Conservation (phyloP, 1,284 basidiomycete genomes). For the Austropuccinia psidii region DNA sequence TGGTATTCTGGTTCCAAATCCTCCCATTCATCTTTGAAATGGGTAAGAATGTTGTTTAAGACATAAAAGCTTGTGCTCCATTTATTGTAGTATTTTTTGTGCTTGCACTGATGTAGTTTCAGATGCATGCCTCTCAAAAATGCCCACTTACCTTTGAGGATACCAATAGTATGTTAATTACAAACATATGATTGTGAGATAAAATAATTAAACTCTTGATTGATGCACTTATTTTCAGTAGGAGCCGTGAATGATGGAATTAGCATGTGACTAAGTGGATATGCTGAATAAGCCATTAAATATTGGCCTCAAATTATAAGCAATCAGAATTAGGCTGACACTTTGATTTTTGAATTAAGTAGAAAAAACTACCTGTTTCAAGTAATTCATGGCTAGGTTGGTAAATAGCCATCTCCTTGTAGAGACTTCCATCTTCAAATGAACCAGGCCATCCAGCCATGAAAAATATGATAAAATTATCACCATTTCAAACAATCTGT, state of each 20-base stretch:
- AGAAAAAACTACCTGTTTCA: background rate
- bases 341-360: no score
- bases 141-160: constrained; percentile 15
- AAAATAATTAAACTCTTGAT: constrained; percentile 14
- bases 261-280: background rate
- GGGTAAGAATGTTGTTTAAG: constrained; percentile 5
- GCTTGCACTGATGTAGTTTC: background rate
- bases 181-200: background rate
- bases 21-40: background rate
- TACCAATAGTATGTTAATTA: constrained; percentile 13
- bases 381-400: no score
- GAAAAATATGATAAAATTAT: constrained; percentile 1
- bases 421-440: no score
- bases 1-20: no score
- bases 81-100: background rate
- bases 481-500: constrained; percentile 11
- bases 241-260: constrained; percentile 10
- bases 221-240: background rate
- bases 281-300: constrained; percentile 2
- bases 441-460: constrained; percentile 16
- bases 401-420: background rate
- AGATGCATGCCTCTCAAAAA: background rate
- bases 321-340: no score
- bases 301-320: constrained; percentile 20
- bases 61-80: background rate